Evolutionary conservation across 371 early-diverging fungal species (phyloP), one percentile per base, ranked within the genome.

Genomic region (Zancudomyces culisetae): DNA sequence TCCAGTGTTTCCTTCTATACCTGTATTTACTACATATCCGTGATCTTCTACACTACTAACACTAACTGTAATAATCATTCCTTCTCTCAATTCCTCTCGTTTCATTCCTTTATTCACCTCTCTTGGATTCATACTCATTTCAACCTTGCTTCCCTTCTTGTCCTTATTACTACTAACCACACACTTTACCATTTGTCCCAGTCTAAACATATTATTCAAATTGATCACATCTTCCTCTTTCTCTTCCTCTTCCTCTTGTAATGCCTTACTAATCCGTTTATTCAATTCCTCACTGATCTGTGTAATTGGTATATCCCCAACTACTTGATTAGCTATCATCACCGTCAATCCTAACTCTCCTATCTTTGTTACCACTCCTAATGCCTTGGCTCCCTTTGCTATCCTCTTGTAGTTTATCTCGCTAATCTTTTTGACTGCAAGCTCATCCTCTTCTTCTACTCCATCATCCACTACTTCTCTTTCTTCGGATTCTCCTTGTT

Each of bases 311-410:
- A 79, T 69, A 19, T 56, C 59, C 13, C 78, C 80, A 4, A 62
- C 56, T 35, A 79, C 62, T 51, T 75, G 72, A 54, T 74, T 67
- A 2, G 80, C 78, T 49, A 79, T 61, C 21, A 72, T 68, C 19
- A 79, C 76, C 42, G 76, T 70, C 47, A 91, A 58, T 55, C 87
- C 83, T 26, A 88, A 72, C 23, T 87, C 83, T 55, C 77, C 77
- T 57, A 93, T 81, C 27, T 76, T 75, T 24, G 77, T 72, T 51
- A 93, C 72, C 61, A 79, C 80, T 30, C 90, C 91, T 35, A 90
- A 61, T 10, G 87, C 47, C 28, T 70, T 59, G 52, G 82, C 79
- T 2, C 89, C 91, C 42, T 79, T 76, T 20, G 72, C 69, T 45
- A 91, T 59, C 60, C 73, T 78, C 68, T 80, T 81, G 56, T 74